Evolutionary conservation across 345 rosid genomes (phyloP).

Genomic region (Citrus glauca): DNA sequence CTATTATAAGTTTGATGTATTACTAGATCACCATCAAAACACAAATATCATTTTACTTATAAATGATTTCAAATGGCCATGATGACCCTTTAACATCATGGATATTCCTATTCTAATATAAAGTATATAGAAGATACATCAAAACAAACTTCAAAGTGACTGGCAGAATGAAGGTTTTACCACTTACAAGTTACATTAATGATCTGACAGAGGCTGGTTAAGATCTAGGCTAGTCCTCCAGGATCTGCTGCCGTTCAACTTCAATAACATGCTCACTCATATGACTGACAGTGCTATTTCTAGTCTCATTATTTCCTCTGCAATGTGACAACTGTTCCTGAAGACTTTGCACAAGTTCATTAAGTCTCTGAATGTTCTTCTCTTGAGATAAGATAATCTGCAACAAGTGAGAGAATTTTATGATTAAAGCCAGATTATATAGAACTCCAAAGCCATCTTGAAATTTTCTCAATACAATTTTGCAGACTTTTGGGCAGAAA

Average conservation of each 20-base stretch:
- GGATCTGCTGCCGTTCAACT: slow-evolving; percentile 45
- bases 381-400: slow-evolving; percentile 89
- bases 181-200: slow-evolving; percentile 14
- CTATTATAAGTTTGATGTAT: neutral
- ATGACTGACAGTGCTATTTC: slow-evolving; percentile 32
- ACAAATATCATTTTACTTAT: slow-evolving; percentile 7
- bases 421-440: neutral
- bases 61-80: neutral
- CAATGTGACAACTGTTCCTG: slow-evolving; percentile 54
- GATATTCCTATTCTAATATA: neutral
- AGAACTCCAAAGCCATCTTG: neutral
- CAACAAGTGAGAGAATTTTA: slow-evolving; percentile 7
- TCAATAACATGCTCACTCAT: slow-evolving; percentile 49
- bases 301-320: slow-evolving; percentile 38
- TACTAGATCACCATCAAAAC: neutral
- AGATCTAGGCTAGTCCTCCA: slow-evolving; percentile 45
- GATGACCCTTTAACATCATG: neutral
- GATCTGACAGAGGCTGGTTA: slow-evolving; percentile 3
- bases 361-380: slow-evolving; percentile 71
- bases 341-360: slow-evolving; percentile 67
- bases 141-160: neutral
- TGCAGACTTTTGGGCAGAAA: neutral
- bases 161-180: slow-evolving; percentile 12
- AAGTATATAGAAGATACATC: neutral
- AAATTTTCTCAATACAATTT: neutral